These are phyloP conservation scores for Chimonanthus salicifolius DNA, from an alignment of 164 flowering plant genomes.

Conservation along the genomic window DNA sequence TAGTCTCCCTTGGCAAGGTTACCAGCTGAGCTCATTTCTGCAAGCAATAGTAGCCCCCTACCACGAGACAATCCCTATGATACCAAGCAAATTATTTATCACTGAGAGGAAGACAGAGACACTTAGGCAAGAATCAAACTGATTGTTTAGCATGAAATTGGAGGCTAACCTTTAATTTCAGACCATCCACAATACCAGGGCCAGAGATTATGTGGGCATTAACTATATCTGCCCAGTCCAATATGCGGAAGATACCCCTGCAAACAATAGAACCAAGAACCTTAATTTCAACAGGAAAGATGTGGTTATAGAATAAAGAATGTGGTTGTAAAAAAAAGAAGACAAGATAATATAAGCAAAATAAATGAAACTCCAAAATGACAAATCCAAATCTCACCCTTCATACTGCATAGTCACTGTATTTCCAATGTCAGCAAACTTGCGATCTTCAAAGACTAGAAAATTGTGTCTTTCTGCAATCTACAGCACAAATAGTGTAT, in stretches of 20 bases:
- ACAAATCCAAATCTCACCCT: conserved; percentile 46
- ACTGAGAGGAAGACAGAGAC: neutral
- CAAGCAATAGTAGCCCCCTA: conserved; percentile 81
- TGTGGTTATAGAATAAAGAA: neutral
- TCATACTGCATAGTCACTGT: conserved; percentile 98
- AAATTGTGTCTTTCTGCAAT: conserved; percentile 91
- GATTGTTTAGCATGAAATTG: neutral
- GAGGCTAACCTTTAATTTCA: conserved; percentile 69
- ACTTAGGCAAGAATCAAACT: neutral
- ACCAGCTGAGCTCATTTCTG: conserved; percentile 99
- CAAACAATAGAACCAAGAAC: conserved; percentile 13
- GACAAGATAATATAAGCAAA: neutral
- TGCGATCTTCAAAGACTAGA: conserved; percentile 94
- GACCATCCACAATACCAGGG: conserved; percentile 94
- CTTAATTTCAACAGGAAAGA: neutral
- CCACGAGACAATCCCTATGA: conserved; percentile 86
- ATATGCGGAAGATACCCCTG: conserved; percentile 80
- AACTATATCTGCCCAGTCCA: conserved; percentile 96
- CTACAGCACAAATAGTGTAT: conserved; percentile 28
- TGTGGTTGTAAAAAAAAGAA: neutral
- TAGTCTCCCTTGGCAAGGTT: conserved; percentile 93
- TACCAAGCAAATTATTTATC: neutral
- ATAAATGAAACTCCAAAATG: conserved; percentile 2
- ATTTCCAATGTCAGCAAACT: conserved; percentile 98
- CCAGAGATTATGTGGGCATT: conserved; percentile 95